Conservation (phyloP, 1,284 basidiomycete genomes). For the Pulveroboletus ridleyi region DNA sequence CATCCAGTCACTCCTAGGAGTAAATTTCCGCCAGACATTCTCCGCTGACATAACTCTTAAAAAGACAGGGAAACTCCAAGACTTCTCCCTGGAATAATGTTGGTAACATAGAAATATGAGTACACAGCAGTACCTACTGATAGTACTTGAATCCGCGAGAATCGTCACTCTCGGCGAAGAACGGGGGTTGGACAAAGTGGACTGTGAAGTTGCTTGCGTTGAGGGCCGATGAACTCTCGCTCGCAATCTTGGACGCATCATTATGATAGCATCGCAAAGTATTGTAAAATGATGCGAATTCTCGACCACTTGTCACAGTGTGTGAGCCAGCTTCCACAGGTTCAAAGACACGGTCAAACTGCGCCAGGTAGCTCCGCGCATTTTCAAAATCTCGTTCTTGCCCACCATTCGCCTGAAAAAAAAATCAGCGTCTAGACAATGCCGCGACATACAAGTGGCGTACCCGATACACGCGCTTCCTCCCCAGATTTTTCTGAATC, state of each 20-base stretch:
- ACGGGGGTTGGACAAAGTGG: background rate
- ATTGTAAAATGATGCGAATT: background rate
- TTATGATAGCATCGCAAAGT: background rate
- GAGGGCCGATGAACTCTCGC: background rate
- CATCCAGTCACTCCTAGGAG: conserved; percentile 9
- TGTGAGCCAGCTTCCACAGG: background rate
- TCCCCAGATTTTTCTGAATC: background rate
- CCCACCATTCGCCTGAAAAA: background rate
- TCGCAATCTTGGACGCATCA: background rate
- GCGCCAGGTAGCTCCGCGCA: background rate
- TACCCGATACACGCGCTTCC: background rate
- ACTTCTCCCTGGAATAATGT: background rate
- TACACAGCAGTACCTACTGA: background rate
- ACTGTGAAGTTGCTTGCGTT: background rate
- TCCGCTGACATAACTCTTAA: background rate
- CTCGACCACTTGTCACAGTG: background rate
- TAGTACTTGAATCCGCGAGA: background rate
- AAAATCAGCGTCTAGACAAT: background rate
- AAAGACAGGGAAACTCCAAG: conserved; percentile 14
- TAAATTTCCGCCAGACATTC: background rate
- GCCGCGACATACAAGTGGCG: too few species aligned
- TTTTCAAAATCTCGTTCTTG: background rate
- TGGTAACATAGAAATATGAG: background rate
- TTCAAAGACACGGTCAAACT: conserved; percentile 5
- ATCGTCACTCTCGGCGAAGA: background rate